phyloP scores from a whole-genome alignment of 106 monocot genomes.

The Dendrobium huoshanense region DNA sequence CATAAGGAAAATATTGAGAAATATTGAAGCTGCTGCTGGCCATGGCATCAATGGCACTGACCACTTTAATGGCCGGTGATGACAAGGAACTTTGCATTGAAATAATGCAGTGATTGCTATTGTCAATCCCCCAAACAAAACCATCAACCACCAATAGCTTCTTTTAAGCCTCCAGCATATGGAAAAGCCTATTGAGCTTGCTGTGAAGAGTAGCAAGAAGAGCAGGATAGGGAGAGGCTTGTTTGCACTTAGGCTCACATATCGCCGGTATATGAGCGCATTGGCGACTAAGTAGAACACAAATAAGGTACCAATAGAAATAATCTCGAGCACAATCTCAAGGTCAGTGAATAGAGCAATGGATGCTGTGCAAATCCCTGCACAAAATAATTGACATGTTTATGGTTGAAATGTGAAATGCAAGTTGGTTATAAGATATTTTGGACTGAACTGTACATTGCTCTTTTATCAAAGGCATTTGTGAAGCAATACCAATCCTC shows the following conservation, averaged over 20 bases:
- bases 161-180: conserved; percentile 42
- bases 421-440: background rate
- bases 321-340: conserved; percentile 50
- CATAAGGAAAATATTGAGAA: conserved; percentile 66
- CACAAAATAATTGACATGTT: background rate
- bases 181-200: conserved; percentile 49
- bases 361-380: conserved; percentile 73
- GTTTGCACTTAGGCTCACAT: conserved; percentile 24
- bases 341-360: conserved; percentile 71
- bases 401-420: background rate
- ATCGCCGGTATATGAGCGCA: conserved; percentile 57
- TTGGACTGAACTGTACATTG: background rate
- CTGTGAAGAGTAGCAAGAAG: conserved; percentile 46
- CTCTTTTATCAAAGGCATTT: too few species aligned
- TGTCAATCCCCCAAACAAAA: conserved; percentile 22
- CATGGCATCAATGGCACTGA: conserved; percentile 67
- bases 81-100: conserved; percentile 17
- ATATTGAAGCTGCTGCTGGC: conserved; percentile 54
- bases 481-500: too few species aligned
- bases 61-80: conserved; percentile 30
- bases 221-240: conserved; percentile 30
- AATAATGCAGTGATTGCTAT: conserved; percentile 29
- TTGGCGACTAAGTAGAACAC: conserved; percentile 79
- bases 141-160: conserved; percentile 21
- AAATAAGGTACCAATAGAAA: conserved; percentile 65